Evolutionary conservation across 805 yeast species (phyloP), one percentile per base, ranked within the genome.

Genomic region (Cyberlindnera galapagoensis): DNA sequence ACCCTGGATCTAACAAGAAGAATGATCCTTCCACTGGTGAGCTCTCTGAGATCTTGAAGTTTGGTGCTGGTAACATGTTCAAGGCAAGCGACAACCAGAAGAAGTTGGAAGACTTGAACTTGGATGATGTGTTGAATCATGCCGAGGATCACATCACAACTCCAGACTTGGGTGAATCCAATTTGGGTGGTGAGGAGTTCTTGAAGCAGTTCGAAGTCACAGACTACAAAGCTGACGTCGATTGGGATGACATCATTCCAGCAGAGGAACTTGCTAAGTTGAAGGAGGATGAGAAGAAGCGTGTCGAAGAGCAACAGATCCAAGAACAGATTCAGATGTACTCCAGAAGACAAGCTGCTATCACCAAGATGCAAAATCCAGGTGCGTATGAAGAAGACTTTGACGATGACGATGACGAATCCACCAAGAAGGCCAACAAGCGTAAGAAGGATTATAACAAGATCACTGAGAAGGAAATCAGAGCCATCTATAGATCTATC

Each of bases 221-320:
- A 0, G 98, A 92, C 56, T 94, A 88, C 58, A 92, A 92, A 63
- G 97, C 98, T 1, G 96, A 90, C 57, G 87, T 90, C 40, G 94
- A 87, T 43, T 92, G 99, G 99, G 97, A 92, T 62, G 99, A 92
- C 57, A 92, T 92, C 47, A 92, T 92, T 49, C 99, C 99, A 0
- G 88, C 85, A 43, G 95, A 84, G 27, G 98, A 92, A 57, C 67
- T 94, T 42, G 71, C 76, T 39, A 85, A 82, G 54, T 68, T 92
- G 47, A 92, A 92, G 55, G 95, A 83, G 43, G 95, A 87, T 35
- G 98, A 92, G 54, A 79, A 81, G 66, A 80, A 77, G 54, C 71
- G 82, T 31, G 72, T 79, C 27, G 97, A 92, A 44, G 97, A 90
- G 42, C 81, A 76, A 43, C 88, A 76, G 51, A 69, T 92, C 36